A percentile compares a stretch with the other conserved stretches of the same genome.
These are phyloP conservation scores for Corylus americana DNA, from an alignment of 306 rosid species.

Conservation along the genomic window DNA sequence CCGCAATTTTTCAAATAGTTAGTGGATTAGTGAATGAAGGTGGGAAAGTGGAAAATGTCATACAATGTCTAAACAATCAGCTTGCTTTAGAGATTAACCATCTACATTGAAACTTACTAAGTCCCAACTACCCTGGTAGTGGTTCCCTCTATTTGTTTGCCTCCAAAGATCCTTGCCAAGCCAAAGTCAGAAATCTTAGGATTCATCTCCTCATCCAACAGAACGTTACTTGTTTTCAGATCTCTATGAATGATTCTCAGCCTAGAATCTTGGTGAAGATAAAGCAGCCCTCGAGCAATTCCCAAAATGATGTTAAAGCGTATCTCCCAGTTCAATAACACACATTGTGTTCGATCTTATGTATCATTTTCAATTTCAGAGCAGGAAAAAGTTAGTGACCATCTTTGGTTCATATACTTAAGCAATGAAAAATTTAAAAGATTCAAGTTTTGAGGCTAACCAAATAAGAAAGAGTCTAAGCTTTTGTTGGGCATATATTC, in stretches of 20 bases:
- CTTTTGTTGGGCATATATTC: too few relatives aligned
- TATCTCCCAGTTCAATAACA: conserved; percentile 20
- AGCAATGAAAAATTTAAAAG: too few relatives aligned
- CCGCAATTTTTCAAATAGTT: not conserved
- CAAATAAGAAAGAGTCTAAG: too few relatives aligned
- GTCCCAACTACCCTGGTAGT: conserved; percentile 28
- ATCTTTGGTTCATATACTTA: too few relatives aligned
- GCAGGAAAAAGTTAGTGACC: too few relatives aligned
- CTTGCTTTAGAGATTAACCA: not conserved
- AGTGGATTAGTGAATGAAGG: not conserved
- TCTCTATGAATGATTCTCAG: conserved; percentile 33
- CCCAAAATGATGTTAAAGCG: conserved; percentile 28
- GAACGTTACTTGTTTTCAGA: conserved; percentile 26
- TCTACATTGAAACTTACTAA: conserved; percentile 15
- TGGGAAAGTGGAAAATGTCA: not conserved
- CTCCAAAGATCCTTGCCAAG: conserved; percentile 29
- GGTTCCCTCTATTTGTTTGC: conserved; percentile 27
- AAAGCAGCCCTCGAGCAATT: conserved; percentile 25
- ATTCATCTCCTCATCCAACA: conserved; percentile 25
- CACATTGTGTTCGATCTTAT: conserved; percentile 14
- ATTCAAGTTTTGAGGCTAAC: too few relatives aligned
- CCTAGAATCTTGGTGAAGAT: conserved; percentile 36
- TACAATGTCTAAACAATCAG: not conserved
- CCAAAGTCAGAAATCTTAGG: conserved; percentile 28
- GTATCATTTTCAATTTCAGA: not conserved